Evolutionary conservation across 2,329 filamentous ascomycete genomes (phyloP), one percentile per base, ranked within the genome.

Genomic region (Alternaria viburni): DNA sequence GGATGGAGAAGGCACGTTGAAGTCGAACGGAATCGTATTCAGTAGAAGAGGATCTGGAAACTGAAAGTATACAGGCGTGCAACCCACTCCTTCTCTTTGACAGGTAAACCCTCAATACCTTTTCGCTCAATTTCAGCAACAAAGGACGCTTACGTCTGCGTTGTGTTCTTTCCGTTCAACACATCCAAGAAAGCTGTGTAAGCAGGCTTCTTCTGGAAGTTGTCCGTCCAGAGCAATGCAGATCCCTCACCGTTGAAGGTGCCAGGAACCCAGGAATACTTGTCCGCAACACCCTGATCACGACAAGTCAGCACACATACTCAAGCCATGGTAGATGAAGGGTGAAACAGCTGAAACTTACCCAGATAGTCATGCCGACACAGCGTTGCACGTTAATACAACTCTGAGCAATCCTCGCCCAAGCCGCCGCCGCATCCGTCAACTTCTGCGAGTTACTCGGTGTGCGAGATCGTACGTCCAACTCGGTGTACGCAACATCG

Each of bases 401-500:
- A 6, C 75, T 75, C 46, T 74, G 67, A 19, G 78, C 76, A 55
- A 79, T 75, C 36, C 69, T 70, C 11, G 69, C 81, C 66, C 85
- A 88, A 66, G 85, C 84, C 23, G 75, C 71, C 1, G 81, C 82
- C 74, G 61, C 66, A 49, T 82, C 81, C 26, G 77, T 68, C 23
- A 83, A 73, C 21, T 80, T 81, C 2, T 80, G 69, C 1, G 73
- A 72, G 4, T 77, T 83, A 7, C 82, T 74, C 0, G 86, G 85
- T 3, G 86, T 77, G 4, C 75, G 78, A 6, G 71, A 74, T 62
- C 87, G 82, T 67, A 89, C 85, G 72, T 90, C 88, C 13, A 89
- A 76, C 80, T 90, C 87, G 0, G 87, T 89, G 75, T 87, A 85
- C 6, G 87, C 86, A 26, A 89, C 84, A 65, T 90, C 87, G n/a